Percentiles rank a stretch among this genome's conserved stretches.
Evolutionary conservation across 768 basidiomycete species (phyloP).

Genomic region (Dentipellis fragilis): DNA sequence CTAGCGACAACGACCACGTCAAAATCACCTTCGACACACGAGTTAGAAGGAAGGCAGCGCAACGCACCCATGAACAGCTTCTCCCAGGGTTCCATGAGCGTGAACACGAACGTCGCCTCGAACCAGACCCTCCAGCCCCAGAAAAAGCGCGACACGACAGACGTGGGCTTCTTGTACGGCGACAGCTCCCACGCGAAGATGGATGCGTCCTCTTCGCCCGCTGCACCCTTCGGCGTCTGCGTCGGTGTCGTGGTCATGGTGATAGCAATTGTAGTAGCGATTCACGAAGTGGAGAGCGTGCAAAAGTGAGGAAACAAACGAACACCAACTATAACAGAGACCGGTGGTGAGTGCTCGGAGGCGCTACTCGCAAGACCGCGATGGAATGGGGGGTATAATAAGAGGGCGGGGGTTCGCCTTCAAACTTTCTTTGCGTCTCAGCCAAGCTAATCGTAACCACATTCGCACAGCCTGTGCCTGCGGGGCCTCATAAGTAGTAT

Average conservation of each 20-base stretch:
- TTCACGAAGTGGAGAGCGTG: neutral
- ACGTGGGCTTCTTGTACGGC: constrained; percentile 16
- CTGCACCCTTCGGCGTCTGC: neutral
- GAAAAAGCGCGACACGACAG: constrained; percentile 18
- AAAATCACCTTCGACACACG: neutral
- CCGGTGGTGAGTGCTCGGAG: too few species aligned
- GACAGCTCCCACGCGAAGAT: constrained; percentile 14
- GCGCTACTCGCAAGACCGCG: too few species aligned
- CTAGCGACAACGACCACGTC: constrained; percentile 18
- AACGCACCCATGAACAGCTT: constrained; percentile 46
- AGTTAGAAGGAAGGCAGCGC: neutral
- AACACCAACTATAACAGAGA: too few species aligned
- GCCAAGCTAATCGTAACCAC: too few species aligned
- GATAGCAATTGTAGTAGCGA: neutral
- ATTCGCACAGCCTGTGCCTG: too few species aligned
- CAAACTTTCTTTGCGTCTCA: too few species aligned
- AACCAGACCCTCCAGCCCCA: constrained; percentile 46
- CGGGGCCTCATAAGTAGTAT: too few species aligned
- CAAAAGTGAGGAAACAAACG: too few species aligned
- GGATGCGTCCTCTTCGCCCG: neutral
- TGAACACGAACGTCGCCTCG: constrained; percentile 51
- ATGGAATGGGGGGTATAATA: too few species aligned
- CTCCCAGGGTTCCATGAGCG: constrained; percentile 63
- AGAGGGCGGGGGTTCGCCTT: too few species aligned
- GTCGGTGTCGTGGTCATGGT: neutral